Evolutionary conservation across 2,329 filamentous ascomycete species (phyloP).

Genomic region (Aspergillus pseudoterreus): DNA sequence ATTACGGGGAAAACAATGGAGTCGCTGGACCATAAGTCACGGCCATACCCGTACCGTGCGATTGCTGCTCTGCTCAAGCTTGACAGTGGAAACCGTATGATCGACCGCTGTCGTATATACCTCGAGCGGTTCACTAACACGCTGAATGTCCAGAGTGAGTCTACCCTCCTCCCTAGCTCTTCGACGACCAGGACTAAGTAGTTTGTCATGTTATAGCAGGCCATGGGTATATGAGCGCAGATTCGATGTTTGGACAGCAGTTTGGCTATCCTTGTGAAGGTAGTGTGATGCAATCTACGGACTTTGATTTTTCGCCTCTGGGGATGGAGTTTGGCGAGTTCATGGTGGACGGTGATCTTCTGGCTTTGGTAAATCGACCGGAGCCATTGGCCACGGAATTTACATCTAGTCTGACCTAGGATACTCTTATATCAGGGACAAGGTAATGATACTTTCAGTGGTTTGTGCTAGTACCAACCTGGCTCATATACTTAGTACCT

Average conservation of each 20-base stretch:
- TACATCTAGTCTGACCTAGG: background rate
- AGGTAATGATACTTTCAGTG: background rate
- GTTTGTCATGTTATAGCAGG: background rate
- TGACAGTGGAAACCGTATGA: slow-evolving; percentile 27
- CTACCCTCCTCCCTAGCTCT: background rate
- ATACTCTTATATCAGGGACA: too few species aligned
- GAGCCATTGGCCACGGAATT: background rate
- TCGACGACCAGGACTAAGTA: background rate
- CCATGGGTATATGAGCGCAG: background rate
- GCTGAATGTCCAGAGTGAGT: background rate
- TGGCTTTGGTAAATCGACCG: background rate
- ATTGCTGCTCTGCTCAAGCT: slow-evolving; percentile 20
- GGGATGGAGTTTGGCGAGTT: slow-evolving; percentile 37
- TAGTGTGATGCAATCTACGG: background rate
- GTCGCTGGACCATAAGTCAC: background rate
- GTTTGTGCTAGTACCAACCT: too few species aligned
- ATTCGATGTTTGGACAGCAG: background rate
- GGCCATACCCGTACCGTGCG: slow-evolving; percentile 19
- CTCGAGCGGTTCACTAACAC: slow-evolving; percentile 19
- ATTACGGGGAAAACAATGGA: background rate
- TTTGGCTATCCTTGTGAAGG: background rate
- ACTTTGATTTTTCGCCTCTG: slow-evolving; percentile 19
- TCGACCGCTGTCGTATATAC: slow-evolving; percentile 28
- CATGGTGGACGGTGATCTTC: slow-evolving; percentile 27
- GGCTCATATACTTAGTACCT: too few species aligned